Conservation (phyloP, 345 rosid genomes). For the Rhizophora apiculata region DNA sequence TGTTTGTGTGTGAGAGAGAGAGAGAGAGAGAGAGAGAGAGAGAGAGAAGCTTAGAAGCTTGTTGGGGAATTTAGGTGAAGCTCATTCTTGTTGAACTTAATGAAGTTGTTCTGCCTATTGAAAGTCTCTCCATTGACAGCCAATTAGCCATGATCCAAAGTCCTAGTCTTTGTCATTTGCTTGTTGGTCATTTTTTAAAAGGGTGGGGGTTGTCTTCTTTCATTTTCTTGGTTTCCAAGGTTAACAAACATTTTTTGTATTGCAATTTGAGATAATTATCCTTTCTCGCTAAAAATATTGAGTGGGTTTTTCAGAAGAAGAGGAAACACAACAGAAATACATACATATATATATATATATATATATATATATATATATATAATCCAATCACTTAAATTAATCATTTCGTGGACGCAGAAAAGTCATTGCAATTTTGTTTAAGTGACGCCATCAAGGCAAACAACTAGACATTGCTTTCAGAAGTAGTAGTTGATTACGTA, state of each 20-base stretch:
- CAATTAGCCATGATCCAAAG: neutral
- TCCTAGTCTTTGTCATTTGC: neutral
- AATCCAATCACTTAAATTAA: too few species aligned
- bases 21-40: neutral
- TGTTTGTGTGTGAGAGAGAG: too few species aligned
- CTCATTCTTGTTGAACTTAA: slow-evolving; percentile 32
- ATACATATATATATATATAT: too few species aligned
- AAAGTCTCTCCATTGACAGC: slow-evolving; percentile 11
- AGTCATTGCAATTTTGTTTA: too few species aligned
- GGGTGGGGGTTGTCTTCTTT: neutral
- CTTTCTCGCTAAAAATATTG: too few species aligned
- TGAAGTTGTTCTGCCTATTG: slow-evolving; percentile 23
- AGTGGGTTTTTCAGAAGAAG: too few species aligned
- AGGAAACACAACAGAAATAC: too few species aligned
- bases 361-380: too few species aligned
- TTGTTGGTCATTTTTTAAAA: neutral
- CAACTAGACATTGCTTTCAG: neutral
- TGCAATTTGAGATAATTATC: too few species aligned
- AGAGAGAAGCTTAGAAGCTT: slow-evolving; percentile 29
- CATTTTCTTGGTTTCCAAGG: slow-evolving; percentile 22
- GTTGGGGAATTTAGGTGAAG: slow-evolving; percentile 33
- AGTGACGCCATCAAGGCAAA: too few species aligned
- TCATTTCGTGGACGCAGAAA: too few species aligned
- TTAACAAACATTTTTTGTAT: neutral
- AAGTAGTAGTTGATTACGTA: neutral